These are phyloP conservation scores for Peribolospora kevripleyi DNA, from an alignment of 768 basidiomycete genomes.

Conservation along the genomic window DNA sequence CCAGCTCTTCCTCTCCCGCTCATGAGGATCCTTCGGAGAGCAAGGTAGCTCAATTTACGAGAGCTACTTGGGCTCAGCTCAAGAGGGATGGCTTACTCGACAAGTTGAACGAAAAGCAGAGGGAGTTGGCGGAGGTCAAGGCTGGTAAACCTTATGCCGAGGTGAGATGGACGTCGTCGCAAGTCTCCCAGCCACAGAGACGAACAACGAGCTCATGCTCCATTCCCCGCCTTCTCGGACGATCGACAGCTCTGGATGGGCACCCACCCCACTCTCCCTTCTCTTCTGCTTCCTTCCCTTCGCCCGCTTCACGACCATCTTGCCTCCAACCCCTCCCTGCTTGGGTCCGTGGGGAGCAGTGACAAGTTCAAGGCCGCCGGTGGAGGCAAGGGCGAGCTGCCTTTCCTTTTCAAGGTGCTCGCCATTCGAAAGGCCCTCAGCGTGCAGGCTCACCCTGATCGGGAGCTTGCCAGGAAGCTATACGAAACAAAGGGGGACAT, in stretches of 20 bases:
- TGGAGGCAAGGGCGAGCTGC: slow-evolving; percentile 41
- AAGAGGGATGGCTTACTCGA: slow-evolving; percentile 3
- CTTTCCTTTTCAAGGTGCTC: slow-evolving; percentile 79
- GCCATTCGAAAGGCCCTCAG: slow-evolving; percentile 71
- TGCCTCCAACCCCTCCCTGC: slow-evolving; percentile 37
- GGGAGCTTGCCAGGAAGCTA: slow-evolving; percentile 45
- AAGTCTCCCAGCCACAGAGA: background rate
- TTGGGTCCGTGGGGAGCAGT: slow-evolving; percentile 24
- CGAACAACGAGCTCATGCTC: background rate
- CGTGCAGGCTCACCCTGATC: slow-evolving; percentile 81
- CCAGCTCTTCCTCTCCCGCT: no score
- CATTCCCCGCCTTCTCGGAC: background rate
- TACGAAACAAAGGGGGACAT: slow-evolving; percentile 47
- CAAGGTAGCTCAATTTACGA: background rate
- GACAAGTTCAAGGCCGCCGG: slow-evolving; percentile 31
- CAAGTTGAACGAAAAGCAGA: slow-evolving; percentile 31
- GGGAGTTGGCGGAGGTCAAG: no score
- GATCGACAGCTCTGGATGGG: slow-evolving; percentile 82
- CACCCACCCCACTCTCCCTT: slow-evolving; percentile 59
- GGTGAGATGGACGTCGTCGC: slow-evolving; percentile 27
- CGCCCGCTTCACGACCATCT: slow-evolving; percentile 37
- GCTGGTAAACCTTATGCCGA: slow-evolving; percentile 57
- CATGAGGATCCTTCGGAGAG: slow-evolving; percentile 26
- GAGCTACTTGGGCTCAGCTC: background rate
- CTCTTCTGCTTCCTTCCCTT: slow-evolving; percentile 27